These are phyloP conservation scores for Wilcoxina mikolae DNA, from an alignment of 495 filamentous ascomycete species.

Conservation along the genomic window DNA sequence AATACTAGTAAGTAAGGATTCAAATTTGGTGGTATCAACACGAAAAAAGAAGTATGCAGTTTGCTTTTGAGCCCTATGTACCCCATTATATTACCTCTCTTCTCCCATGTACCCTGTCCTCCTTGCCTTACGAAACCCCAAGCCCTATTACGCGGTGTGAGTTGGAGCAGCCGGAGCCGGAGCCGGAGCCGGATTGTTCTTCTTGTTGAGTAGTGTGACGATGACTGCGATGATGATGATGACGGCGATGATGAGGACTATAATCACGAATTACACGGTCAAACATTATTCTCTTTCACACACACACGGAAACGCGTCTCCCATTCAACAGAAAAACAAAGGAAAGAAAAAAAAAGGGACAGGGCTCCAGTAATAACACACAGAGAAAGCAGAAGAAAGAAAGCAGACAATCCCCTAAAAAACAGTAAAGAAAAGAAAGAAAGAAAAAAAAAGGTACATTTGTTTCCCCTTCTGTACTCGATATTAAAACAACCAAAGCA, in stretches of 20 bases:
- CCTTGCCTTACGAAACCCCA: not conserved
- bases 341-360: constrained; percentile 1
- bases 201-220: constrained; percentile 22
- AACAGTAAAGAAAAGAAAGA: constrained; percentile 9
- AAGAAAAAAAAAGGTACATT: constrained; percentile 20
- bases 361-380: not conserved
- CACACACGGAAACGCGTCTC: constrained; percentile 6
- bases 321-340: not conserved
- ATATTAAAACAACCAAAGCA: too few relatives aligned
- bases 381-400: not conserved
- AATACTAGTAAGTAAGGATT: too few relatives aligned
- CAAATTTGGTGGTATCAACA: too few relatives aligned
- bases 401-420: not conserved
- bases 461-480: too few relatives aligned
- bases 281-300: not conserved
- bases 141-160: too few relatives aligned
- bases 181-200: not conserved
- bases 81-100: not conserved
- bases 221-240: constrained; percentile 24
- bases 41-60: not conserved
- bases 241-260: constrained; percentile 26
- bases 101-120: not conserved
- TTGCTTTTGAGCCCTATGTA: not conserved
- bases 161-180: not conserved
- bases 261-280: not conserved